Conservation (phyloP, 73 alveolate species). For the Diophrys sp. region DNA sequence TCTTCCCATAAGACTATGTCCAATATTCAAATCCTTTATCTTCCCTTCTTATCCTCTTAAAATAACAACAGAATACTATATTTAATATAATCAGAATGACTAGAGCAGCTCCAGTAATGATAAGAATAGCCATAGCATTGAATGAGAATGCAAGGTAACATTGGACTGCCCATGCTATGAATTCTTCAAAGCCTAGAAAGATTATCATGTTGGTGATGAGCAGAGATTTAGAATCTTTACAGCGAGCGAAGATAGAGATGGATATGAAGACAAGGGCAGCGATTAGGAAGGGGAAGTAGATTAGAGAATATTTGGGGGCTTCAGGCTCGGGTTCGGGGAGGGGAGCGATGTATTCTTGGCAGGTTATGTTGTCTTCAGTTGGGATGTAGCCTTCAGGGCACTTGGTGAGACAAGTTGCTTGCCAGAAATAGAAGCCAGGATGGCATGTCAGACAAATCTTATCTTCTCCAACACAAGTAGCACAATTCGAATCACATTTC, state of each 20-base stretch:
- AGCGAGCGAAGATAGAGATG: constrained; percentile 15
- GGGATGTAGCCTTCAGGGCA: constrained; percentile 19
- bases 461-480: neutral
- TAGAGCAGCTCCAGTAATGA: constrained; percentile 1
- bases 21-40: constrained; percentile 17
- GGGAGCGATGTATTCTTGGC: constrained; percentile 5
- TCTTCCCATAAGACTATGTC: constrained; percentile 4
- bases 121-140: neutral
- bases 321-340: neutral
- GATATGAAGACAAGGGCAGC: constrained; percentile 4
- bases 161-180: constrained; percentile 1
- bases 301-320: neutral
- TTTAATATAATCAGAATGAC: neutral
- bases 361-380: neutral
- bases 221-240: constrained; percentile 20
- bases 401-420: constrained; percentile 3
- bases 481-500: neutral
- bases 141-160: neutral
- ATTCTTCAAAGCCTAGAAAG: constrained; percentile 17
- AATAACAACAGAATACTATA: neutral
- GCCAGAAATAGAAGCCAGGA: constrained; percentile 2
- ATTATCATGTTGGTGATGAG: constrained; percentile 7
- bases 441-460: constrained; percentile 12
- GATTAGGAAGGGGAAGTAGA: constrained; percentile 28
- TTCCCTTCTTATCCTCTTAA: neutral